phyloP scores from a whole-genome alignment of 2,329 filamentous ascomycete genomes.

The Coleophoma cylindrospora region DNA sequence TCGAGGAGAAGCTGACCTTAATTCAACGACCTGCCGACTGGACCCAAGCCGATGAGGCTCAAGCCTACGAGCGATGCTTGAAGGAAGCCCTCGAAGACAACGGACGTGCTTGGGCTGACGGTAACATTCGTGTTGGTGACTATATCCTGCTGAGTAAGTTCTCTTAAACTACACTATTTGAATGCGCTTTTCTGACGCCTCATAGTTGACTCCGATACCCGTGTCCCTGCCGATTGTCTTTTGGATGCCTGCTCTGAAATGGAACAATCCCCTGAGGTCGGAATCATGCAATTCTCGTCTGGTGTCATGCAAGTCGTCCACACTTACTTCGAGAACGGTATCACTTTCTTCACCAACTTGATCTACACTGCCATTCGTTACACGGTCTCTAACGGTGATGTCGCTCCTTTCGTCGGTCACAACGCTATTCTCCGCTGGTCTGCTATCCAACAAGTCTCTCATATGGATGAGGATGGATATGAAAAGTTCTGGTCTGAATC shows the following conservation, averaged over 20 bases:
- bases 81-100: constrained; percentile 62
- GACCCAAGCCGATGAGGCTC: constrained; percentile 64
- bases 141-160: constrained; percentile 63
- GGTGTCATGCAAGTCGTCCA: constrained; percentile 75
- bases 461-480: constrained; percentile 63
- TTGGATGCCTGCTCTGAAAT: constrained; percentile 77
- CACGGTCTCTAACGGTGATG: constrained; percentile 72
- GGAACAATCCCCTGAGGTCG: constrained; percentile 74
- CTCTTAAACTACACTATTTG: constrained; percentile 16
- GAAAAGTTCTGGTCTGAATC: constrained; percentile 81
- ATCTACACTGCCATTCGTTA: constrained; percentile 75
- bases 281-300: constrained; percentile 73
- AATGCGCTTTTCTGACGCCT: constrained; percentile 8
- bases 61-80: constrained; percentile 61
- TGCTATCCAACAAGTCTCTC: constrained; percentile 69
- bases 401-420: constrained; percentile 77
- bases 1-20: constrained; percentile 61
- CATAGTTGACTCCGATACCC: constrained; percentile 68
- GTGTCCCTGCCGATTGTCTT: constrained; percentile 71
- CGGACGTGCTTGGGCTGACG: constrained; percentile 73
- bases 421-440: constrained; percentile 74
- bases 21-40: constrained; percentile 55
- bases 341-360: constrained; percentile 68
- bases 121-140: constrained; percentile 81
- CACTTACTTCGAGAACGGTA: constrained; percentile 67